phyloP scores from a whole-genome alignment of 129 eudicot genomes.

The Smallanthus sonchifolius region DNA sequence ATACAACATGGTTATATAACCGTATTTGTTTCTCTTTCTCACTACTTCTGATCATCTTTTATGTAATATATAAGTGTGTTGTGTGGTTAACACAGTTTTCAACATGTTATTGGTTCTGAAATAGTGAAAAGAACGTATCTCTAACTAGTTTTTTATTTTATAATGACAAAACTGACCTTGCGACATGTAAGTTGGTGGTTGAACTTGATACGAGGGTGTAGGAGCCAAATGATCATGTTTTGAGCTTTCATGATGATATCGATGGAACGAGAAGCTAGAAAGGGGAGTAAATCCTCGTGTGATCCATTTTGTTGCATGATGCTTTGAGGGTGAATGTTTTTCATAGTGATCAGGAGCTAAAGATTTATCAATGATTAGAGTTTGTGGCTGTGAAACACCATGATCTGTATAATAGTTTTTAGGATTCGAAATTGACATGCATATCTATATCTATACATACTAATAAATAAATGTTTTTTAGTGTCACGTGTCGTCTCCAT shows the following conservation, averaged over 20 bases:
- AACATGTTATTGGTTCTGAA: too few relatives aligned
- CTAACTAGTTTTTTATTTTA: too few relatives aligned
- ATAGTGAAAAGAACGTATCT: too few relatives aligned
- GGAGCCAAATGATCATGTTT: constrained; percentile 37
- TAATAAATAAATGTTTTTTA: too few relatives aligned
- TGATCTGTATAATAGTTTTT: constrained; percentile 24
- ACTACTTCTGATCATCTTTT: too few relatives aligned
- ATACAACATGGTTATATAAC: too few relatives aligned
- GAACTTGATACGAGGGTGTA: constrained; percentile 35
- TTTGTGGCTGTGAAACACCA: constrained; percentile 23
- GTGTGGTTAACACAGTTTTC: too few relatives aligned
- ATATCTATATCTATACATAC: too few relatives aligned
- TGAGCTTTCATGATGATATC: constrained; percentile 41
- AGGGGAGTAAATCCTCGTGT: constrained; percentile 36
- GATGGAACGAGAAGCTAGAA: constrained; percentile 27
- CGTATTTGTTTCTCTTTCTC: too few relatives aligned
- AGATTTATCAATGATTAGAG: constrained; percentile 23
- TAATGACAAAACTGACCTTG: constrained; percentile 39
- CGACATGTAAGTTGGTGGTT: constrained; percentile 33
- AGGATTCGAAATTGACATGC: background rate
- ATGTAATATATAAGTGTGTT: too few relatives aligned
- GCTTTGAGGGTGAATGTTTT: constrained; percentile 15
- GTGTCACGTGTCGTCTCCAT: too few relatives aligned
- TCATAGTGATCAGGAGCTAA: constrained; percentile 33
- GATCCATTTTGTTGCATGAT: constrained; percentile 30